Evolutionary conservation across 768 basidiomycete species (phyloP).

Genomic region (Termitomyces sp.): DNA sequence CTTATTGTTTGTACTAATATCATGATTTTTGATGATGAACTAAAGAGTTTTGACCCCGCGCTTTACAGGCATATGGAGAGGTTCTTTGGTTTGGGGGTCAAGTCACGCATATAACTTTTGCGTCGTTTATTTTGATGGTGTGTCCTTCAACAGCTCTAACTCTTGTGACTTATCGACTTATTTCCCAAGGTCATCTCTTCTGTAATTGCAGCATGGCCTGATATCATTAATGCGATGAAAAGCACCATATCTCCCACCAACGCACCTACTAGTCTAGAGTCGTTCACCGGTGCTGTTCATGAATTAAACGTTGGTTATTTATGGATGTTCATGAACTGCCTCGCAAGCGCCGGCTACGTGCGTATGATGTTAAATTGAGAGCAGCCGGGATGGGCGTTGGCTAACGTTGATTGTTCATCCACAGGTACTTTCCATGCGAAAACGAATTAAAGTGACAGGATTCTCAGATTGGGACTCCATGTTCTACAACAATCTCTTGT

Average conservation of each 20-base stretch:
- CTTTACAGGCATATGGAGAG: conserved; percentile 86
- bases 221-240: conserved; percentile 50
- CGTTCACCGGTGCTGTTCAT: conserved; percentile 40
- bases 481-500: conserved; percentile 97
- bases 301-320: conserved; percentile 77
- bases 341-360: conserved; percentile 87
- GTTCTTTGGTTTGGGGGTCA: conserved; percentile 93
- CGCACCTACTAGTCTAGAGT: conserved; percentile 20
- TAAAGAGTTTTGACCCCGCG: background rate
- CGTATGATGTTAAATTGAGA: conserved; percentile 22
- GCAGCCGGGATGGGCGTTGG: background rate
- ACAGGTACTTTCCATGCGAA: conserved; percentile 93
- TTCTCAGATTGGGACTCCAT: conserved; percentile 99
- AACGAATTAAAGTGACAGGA: conserved; percentile 89
- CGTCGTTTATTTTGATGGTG: conserved; percentile 92
- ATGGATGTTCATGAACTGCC: conserved; percentile 95
- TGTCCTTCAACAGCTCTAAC: conserved; percentile 11
- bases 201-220: conserved; percentile 94
- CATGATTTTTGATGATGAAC: background rate
- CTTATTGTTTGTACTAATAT: conserved; percentile 64
- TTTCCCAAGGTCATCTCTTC: conserved; percentile 76
- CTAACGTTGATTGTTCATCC: conserved; percentile 5
- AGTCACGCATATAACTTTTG: conserved; percentile 81
- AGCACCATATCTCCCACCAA: background rate
- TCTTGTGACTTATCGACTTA: background rate